Conservation (phyloP, 2,329 filamentous ascomycete species). For the Hansfordia pulvinata region DNA sequence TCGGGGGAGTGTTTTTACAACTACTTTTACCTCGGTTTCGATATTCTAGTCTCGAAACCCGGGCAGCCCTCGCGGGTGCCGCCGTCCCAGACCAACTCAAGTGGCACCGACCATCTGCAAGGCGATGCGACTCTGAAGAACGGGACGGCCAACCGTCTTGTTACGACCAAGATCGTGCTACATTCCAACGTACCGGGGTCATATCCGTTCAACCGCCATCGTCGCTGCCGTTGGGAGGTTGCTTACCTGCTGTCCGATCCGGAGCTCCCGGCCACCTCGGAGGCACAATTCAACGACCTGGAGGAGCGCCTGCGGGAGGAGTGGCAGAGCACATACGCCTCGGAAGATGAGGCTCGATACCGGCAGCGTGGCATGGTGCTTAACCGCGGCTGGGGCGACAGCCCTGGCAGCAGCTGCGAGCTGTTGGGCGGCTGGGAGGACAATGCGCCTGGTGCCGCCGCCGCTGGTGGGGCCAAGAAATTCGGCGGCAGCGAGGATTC, state of each 20-base stretch:
- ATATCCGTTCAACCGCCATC: constrained; percentile 91
- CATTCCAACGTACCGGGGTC: constrained; percentile 93
- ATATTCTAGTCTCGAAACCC: constrained; percentile 77
- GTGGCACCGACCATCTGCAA: too few species aligned
- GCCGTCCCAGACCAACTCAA: constrained; percentile 26
- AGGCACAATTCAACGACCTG: constrained; percentile 64
- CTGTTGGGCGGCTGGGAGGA: constrained; percentile 80
- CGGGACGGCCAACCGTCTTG: constrained; percentile 47
- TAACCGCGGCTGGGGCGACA: constrained; percentile 84
- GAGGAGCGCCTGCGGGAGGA: constrained; percentile 53
- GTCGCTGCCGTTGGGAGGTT: constrained; percentile 78
- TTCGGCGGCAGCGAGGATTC: constrained; percentile 42
- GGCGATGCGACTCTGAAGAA: too few species aligned
- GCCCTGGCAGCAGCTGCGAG: constrained; percentile 80
- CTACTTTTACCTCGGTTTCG: constrained; percentile 92
- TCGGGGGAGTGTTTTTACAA: constrained; percentile 85
- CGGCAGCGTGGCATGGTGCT: constrained; percentile 68
- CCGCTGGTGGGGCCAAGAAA: constrained; percentile 31
- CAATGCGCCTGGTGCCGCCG: constrained; percentile 33
- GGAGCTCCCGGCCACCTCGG: constrained; percentile 47
- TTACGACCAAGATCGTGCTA: constrained; percentile 82
- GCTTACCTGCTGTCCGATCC: constrained; percentile 36
- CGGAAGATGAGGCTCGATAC: constrained; percentile 32
- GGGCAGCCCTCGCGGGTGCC: constrained; percentile 50
- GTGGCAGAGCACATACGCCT: constrained; percentile 56